Base-by-base conservation (phyloP, 805 yeast genomes). In the Zygoascus ofunaensis region DNA sequence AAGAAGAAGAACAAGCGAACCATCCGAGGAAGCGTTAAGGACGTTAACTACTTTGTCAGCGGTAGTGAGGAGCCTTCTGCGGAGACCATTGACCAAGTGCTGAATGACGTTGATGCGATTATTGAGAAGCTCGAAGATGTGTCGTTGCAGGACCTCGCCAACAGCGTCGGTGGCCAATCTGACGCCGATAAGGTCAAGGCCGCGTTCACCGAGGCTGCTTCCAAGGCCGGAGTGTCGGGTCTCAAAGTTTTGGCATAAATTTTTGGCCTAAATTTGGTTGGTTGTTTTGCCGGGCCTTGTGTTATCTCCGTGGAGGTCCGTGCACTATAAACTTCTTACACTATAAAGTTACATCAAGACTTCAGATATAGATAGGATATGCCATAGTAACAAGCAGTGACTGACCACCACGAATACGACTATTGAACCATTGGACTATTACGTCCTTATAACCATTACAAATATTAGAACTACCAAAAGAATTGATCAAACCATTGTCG, bases 1-100 rank as follows among this genome's bases (percentile, higher is more conserved):
- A 89, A 87, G 76, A 92, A 92, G 94, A 92, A 92, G 84, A 84
- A 85, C 72, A 86, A 85, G 81, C 82, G 95, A 73, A 66, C 80
- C 35, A 67, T 92, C 53, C 86, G 97, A 77, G 67, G 69, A 56
- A 72, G 87, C 47, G 86, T 79, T 54, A 87, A 89, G 73, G 96
- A 85, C 37, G 78, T 73, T 55, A 83, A 73, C 47, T 87, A 86
- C 76, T 87, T 87, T 55, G 54, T 49, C 45, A 92, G 92, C 55
- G 87, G 81, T 57, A 82, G 80, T 47, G 76, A 77, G 49, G 76
- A 77, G 49, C 74, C 90, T 40, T 71, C 77, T 48, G 66, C 69
- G 48, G 80, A 83, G 55, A 94, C 84, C 52, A 59, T 59, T 32
- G 64, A 59, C 34, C 54, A 56, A n/a, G 53, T 61, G 36, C 52